Base-by-base conservation (phyloP, 306 rosid species). In the Cicer arietinum region DNA sequence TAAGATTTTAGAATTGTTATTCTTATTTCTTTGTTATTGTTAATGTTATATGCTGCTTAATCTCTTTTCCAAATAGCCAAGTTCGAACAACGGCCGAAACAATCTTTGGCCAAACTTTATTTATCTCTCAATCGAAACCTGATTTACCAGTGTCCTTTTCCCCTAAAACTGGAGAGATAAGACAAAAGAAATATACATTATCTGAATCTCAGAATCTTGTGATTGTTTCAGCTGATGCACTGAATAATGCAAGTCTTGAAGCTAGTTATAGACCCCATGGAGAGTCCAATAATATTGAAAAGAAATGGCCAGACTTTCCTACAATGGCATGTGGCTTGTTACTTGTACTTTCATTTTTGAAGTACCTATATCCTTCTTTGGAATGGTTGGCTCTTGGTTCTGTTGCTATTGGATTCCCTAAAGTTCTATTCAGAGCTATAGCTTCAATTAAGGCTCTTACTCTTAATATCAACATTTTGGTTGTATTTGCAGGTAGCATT, bases 391-490 rank as follows among this genome's bases (percentile, higher is more conserved):
- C 98, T 8, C 77, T 93, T 7, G 91, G 84, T 4, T 89, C 97
- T 10, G 94, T 91, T n/a, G 84, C 78, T 12, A 46, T 84, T 62
- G 97, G 97, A 65, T 88, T 83, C 48, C 73, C 74, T 52, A 93
- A 83, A 5, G 80, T 93, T 57, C 69, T 77, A 8, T 40, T 87
- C 57, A 89, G 91, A 67, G 85, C 83, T 58, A 14, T 85, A 5
- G 82, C 86, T 16, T 73, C 97, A 40, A 51, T 91, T 61, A 85
- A 84, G 66, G 80, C 85, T 80, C 82, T 84, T 6, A 79, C 91
- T 76, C 79, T 89, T 53, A 94, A 93, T 53, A 84, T 91, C 94
- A 91, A 93, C 82, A 80, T 89, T 78, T 89, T 93, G n/a, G 83
- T 83, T 30, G 59, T 89, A 7, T 73, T 93, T 51, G 90, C 98